A percentile compares a stretch with the other conserved stretches of the same genome.
Conservation (phyloP, 805 yeast genomes). For the Saccharomycopsis microspora region DNA sequence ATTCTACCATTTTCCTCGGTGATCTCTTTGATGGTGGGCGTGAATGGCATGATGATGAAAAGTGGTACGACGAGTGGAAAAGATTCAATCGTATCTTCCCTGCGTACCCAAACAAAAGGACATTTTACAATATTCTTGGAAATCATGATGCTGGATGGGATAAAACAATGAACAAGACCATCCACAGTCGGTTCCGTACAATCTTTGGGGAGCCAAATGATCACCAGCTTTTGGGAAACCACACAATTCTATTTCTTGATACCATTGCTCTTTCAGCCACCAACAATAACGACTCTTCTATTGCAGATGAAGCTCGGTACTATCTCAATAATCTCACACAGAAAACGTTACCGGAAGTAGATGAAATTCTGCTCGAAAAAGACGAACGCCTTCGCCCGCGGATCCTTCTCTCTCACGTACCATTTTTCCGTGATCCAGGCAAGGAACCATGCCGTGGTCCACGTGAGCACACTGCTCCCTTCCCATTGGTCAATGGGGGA, state of each 20-base stretch:
- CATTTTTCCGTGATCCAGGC: slow-evolving; percentile 60
- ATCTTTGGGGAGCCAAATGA: slow-evolving; percentile 57
- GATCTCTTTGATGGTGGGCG: slow-evolving; percentile 95
- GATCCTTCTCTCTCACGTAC: slow-evolving; percentile 77
- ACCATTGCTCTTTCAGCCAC: slow-evolving; percentile 70
- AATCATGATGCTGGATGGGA: slow-evolving; percentile 97
- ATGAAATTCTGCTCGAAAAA: slow-evolving; percentile 15
- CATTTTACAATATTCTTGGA: slow-evolving; percentile 34
- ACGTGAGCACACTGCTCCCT: slow-evolving; percentile 55
- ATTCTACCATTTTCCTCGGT: slow-evolving; percentile 71
- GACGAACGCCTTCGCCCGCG: slow-evolving; percentile 35
- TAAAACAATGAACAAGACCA: slow-evolving; percentile 45
- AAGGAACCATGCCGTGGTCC: slow-evolving; percentile 60
- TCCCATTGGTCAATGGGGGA: slow-evolving; percentile 64
- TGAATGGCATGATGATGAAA: slow-evolving; percentile 55
- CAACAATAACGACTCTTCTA: slow-evolving; percentile 30
- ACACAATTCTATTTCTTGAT: slow-evolving; percentile 68
- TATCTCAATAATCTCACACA: slow-evolving; percentile 31
- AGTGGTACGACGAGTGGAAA: slow-evolving; percentile 58
- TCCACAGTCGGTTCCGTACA: slow-evolving; percentile 51
- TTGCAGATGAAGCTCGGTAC: slow-evolving; percentile 29
- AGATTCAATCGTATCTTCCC: slow-evolving; percentile 65
- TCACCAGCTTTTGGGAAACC: slow-evolving; percentile 45
- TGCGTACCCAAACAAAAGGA: slow-evolving; percentile 33
- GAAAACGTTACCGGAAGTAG: slow-evolving; percentile 19